phyloP scores from a whole-genome alignment of 768 basidiomycete genomes.

The Calocera cornea region DNA sequence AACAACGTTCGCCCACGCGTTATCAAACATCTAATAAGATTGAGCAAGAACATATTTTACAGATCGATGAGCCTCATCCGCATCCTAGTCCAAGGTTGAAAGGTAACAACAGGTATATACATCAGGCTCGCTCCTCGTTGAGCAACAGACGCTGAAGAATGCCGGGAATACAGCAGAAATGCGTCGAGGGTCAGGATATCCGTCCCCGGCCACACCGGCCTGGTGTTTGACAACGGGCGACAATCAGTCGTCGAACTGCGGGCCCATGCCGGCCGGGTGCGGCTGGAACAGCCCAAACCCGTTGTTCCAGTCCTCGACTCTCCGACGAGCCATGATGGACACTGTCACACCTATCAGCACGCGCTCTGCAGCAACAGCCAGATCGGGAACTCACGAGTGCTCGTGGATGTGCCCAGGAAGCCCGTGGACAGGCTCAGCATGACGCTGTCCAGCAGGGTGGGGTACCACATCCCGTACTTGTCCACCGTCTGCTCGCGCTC shows the following conservation, averaged over 20 bases:
- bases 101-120: too few species aligned
- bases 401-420: conserved; percentile 13
- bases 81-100: neutral
- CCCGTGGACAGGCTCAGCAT: conserved; percentile 10
- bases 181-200: too few species aligned
- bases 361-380: neutral
- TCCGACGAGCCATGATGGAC: conserved; percentile 13
- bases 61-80: neutral
- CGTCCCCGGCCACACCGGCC: too few species aligned
- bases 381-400: conserved; percentile 10
- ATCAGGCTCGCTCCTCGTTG: too few species aligned
- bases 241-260: conserved; percentile 1
- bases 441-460: conserved; percentile 14
- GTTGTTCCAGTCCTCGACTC: conserved; percentile 14
- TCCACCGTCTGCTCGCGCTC: conserved; percentile 13
- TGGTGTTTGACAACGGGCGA: neutral
- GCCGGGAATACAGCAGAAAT: too few species aligned
- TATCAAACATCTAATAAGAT: neutral
- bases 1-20: neutral
- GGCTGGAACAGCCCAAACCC: conserved; percentile 10
- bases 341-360: conserved; percentile 5
- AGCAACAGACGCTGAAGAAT: too few species aligned
- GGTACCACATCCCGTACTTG: conserved; percentile 14
- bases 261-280: neutral
- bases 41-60: conserved; percentile 2